phyloP scores from a whole-genome alignment of 768 basidiomycete genomes.

The Tulasnella sp. region DNA sequence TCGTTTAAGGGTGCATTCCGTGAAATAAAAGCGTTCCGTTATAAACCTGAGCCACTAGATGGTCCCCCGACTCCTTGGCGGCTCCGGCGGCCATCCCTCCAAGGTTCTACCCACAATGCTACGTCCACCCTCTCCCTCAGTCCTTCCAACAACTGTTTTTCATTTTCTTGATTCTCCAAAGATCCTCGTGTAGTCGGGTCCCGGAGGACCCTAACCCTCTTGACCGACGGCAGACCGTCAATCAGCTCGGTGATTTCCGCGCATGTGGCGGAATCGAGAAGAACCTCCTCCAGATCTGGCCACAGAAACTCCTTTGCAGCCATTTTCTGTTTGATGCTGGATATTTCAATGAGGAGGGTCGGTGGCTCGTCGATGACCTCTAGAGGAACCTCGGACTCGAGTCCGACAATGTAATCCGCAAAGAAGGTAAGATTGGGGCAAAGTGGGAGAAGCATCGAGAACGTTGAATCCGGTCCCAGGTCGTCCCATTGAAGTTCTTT shows the following conservation, averaged over 20 bases:
- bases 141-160: not conserved
- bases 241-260: not conserved
- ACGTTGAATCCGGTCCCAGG: not conserved
- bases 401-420: not conserved
- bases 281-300: not conserved
- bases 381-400: not conserved
- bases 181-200: not conserved
- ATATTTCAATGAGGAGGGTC: not conserved
- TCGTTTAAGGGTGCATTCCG: no score
- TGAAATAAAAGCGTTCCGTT: no score
- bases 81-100: not conserved
- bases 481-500: not conserved
- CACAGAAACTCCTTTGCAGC: not conserved
- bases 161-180: not conserved
- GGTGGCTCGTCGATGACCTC: not conserved
- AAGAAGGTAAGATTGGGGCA: not conserved
- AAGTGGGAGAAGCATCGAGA: not conserved
- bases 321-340: not conserved
- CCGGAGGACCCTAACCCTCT: not conserved
- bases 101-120: not conserved
- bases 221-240: not conserved
- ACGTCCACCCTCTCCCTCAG: not conserved
- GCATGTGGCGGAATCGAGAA: not conserved
- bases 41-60: no score
- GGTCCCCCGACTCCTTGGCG: no score